Evolutionary conservation across 2,329 filamentous ascomycete species (phyloP).

Genomic region (Fusarium sp.): DNA sequence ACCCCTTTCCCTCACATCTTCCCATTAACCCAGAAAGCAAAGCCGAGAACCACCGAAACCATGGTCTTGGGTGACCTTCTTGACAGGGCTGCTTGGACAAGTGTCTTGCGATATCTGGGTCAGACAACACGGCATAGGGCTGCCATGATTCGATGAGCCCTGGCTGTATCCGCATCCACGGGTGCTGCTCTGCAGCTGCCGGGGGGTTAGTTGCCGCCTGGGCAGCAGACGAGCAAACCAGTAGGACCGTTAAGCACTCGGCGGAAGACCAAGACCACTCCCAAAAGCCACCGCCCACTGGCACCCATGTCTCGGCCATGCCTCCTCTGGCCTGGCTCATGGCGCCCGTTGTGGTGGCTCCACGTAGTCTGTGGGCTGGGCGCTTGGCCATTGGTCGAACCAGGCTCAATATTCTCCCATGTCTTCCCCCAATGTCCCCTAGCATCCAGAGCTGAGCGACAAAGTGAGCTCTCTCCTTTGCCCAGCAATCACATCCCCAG

Average conservation of each 20-base stretch:
- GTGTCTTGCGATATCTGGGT: slow-evolving; percentile 33
- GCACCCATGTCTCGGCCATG: slow-evolving; percentile 32
- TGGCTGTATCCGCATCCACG: slow-evolving; percentile 26
- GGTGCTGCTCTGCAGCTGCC: slow-evolving; percentile 33
- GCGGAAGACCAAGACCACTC: slow-evolving; percentile 25
- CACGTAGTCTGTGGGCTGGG: slow-evolving; percentile 29
- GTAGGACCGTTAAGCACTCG: slow-evolving; percentile 26
- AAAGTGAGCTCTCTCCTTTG: slow-evolving; percentile 29
- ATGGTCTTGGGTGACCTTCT: not conserved
- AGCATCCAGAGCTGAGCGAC: slow-evolving; percentile 25
- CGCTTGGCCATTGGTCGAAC: slow-evolving; percentile 37
- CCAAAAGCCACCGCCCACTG: slow-evolving; percentile 36
- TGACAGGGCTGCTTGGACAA: slow-evolving; percentile 23
- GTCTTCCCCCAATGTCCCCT: slow-evolving; percentile 25
- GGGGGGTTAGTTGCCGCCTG: slow-evolving; percentile 43
- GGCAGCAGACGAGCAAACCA: slow-evolving; percentile 27
- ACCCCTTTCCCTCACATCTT: not conserved
- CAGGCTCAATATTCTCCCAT: slow-evolving; percentile 26
- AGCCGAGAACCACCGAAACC: not conserved
- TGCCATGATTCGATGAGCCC: slow-evolving; percentile 32
- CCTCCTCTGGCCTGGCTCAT: slow-evolving; percentile 38
- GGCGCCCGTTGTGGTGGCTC: slow-evolving; percentile 37
- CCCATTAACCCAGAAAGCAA: slow-evolving; percentile 3
- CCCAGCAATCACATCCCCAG: slow-evolving; percentile 41
- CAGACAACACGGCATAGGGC: slow-evolving; percentile 12